Evolutionary conservation across 768 basidiomycete genomes (phyloP).

Genomic region (Lenzites betulinus): DNA sequence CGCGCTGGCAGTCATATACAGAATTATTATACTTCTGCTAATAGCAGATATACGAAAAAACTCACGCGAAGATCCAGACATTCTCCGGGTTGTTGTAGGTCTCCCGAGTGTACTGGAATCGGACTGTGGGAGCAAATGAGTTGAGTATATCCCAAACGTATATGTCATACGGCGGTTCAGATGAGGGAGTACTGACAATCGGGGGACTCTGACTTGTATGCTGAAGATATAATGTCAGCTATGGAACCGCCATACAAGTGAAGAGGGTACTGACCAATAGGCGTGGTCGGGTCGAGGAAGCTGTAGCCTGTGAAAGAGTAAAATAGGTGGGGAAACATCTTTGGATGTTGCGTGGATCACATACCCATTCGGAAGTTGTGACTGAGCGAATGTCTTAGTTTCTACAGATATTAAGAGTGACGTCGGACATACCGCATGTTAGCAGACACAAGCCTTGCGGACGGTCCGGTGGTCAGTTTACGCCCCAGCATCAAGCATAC

Average conservation of each 20-base stretch:
- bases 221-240: slow-evolving; percentile 21
- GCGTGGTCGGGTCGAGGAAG: slow-evolving; percentile 32
- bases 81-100: slow-evolving; percentile 68
- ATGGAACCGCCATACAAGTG: too few species aligned
- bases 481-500: too few species aligned
- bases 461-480: too few species aligned
- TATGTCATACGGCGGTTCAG: too few species aligned
- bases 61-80: slow-evolving; percentile 59
- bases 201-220: slow-evolving; percentile 35
- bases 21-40: too few species aligned
- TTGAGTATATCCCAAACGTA: too few species aligned
- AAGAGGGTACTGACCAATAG: slow-evolving; percentile 40
- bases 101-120: slow-evolving; percentile 60
- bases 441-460: slow-evolving; percentile 38
- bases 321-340: not conserved
- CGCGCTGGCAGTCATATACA: too few species aligned
- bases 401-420: too few species aligned
- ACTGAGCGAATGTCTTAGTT: too few species aligned
- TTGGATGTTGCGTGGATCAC: slow-evolving; percentile 30
- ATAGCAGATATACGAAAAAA: too few species aligned
- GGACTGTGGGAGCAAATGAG: slow-evolving; percentile 39
- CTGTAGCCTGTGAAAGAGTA: slow-evolving; percentile 31
- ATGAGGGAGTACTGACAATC: slow-evolving; percentile 33
- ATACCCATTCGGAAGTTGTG: slow-evolving; percentile 38
- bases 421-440: slow-evolving; percentile 44